Conservation (phyloP, 1,139 yeast genomes). For the Yamadazyma aaseri region DNA sequence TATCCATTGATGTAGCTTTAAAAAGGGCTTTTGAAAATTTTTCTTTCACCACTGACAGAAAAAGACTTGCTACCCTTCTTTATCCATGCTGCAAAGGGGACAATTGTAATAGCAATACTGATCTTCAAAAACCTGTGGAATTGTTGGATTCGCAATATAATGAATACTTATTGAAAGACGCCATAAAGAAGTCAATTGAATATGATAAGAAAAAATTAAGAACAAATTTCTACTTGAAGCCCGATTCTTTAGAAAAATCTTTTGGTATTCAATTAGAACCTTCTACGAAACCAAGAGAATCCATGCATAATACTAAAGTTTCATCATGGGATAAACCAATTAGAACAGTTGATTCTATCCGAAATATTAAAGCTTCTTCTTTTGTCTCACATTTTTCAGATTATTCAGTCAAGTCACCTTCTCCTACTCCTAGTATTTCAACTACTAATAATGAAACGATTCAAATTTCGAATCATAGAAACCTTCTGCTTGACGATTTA, state of each 20-base stretch:
- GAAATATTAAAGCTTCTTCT: background rate
- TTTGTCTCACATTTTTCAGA: slow-evolving; percentile 3
- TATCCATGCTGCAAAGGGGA: slow-evolving; percentile 14
- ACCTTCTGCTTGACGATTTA: slow-evolving; percentile 16
- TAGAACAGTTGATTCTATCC: background rate
- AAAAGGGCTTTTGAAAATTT: slow-evolving; percentile 7
- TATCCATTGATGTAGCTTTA: slow-evolving; percentile 16
- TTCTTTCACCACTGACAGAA: slow-evolving; percentile 11
- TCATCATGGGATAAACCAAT: too few species aligned
- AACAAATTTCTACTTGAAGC: background rate
- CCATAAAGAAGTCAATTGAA: slow-evolving; percentile 14
- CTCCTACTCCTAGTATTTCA: slow-evolving; percentile 22
- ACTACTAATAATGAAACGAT: slow-evolving; percentile 20
- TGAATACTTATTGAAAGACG: slow-evolving; percentile 10
- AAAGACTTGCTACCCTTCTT: slow-evolving; percentile 7
- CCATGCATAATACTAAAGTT: too few species aligned
- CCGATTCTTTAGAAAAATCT: background rate
- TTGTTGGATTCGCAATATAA: slow-evolving; percentile 7
- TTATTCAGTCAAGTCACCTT: slow-evolving; percentile 4
- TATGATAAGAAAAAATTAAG: slow-evolving; percentile 7
- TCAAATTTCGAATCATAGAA: slow-evolving; percentile 20
- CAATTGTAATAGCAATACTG: slow-evolving; percentile 3
- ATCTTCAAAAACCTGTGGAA: slow-evolving; percentile 4
- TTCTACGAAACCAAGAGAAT: background rate
- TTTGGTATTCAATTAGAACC: background rate